Evolutionary conservation across 345 rosid species (phyloP), one percentile per base, ranked within the genome.

Genomic region (Adansonia digitata): DNA sequence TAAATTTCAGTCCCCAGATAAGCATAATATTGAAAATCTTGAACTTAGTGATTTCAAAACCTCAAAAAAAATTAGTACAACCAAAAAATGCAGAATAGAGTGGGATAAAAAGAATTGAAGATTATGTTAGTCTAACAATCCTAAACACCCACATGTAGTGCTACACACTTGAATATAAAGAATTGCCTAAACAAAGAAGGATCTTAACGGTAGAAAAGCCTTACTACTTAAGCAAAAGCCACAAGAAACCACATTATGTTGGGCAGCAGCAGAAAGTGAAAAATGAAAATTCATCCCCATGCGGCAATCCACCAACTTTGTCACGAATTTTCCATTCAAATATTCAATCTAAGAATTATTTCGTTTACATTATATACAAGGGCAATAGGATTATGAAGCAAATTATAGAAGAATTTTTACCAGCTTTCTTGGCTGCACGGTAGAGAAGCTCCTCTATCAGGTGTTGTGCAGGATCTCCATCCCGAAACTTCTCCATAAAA

Each of bases 371-470:
- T 52, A 71, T 35, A 46, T 20, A 46, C 7, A 15, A 27, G 24
- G 55, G 26, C n/a, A 53, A 11, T 9, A 14, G 39, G 24, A n/a
- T 48, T 7, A 24, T 6, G 62, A 27, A 48, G 52, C 42, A 69
- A 27, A 39, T n/a, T 74, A 75, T 11, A 26, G 31, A 52, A 15
- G 55, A 39, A 75, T 39, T 22, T 68, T 74, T 92, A 94, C 98
- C 98, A 45, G 98, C 98, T 87, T 92, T 94, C 88, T 91, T 89
- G 80, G 98, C 98, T 67, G 98, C 98, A 59, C 94, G 92, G 62
- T 82, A 82, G 37, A 94, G 91, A 85, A 94, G 88, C 85, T 92
- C 98, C 77, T 94, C 95, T 81, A 94, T 90, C 51, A 94, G 82
- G 78, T 87, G 94, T 81, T 94, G 98, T 71, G 98, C 98, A 61